Base-by-base conservation (phyloP, 1,284 basidiomycete genomes). In the Ustilago esculenta region DNA sequence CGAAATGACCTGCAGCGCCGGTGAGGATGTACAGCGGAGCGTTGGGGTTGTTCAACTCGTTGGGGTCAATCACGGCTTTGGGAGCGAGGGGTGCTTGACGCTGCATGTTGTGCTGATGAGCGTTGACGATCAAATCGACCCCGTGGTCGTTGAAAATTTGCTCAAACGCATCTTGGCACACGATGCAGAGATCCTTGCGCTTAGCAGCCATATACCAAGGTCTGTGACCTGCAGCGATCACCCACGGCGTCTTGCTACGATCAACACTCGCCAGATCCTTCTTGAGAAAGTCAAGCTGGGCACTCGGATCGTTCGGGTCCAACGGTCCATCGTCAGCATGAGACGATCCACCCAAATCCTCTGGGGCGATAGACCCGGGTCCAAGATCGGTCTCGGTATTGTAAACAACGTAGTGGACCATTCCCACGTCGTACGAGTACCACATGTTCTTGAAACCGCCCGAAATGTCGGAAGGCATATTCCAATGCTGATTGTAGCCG, bases 61-160 rank as follows among this genome's bases (percentile, higher is more conserved):
- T 52, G 12, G 64, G 24, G 52, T 69, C 66, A 36, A 75, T 74
- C 12, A 48, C 59, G 55, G 73, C 76, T 5, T 43, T 47, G 24
- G 71, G 55, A 4, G 10, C 41, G 12, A 83, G 54, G 0, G 81
- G 81, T 24, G 41, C 65, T 21, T 75, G 51, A 23, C 80, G 70
- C 60, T 83, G 79, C 55, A 76, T 79, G 69, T 75, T 79, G 65
- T 83, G 82, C 36, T 81, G 78, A 56, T 83, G 82, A 24, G 81
- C 81, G 36, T 54, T 65, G 40, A 59, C 15, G 39, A 78, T 70
- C 23, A 81, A 4, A 49, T 82, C 81, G 36, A 82, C 79, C 14
- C 72, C 70, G 50, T 73, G 63, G 29, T 82, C 69, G 66, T 74
- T 65, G 27, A 83, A 64, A 15, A 77, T 33, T 17, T 43, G 47